Base-by-base conservation (phyloP, 805 yeast genomes). In the Clavispora asparagi region DNA sequence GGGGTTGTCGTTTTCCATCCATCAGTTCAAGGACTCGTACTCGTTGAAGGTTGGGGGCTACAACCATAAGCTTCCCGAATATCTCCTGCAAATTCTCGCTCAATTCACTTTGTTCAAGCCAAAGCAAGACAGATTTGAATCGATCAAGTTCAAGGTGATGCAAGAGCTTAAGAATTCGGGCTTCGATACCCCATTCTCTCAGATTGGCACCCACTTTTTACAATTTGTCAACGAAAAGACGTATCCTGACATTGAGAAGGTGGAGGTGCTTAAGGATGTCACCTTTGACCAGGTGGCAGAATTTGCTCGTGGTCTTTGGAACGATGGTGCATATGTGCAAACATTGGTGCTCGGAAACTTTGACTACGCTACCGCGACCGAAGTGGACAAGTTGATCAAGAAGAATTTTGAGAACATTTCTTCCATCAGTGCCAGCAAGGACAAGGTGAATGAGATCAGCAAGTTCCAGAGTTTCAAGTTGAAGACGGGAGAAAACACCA, bases 311-410 rank as follows among this genome's bases (percentile, higher is more conserved):
- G 25, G 42, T 6, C 68, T 78, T 29, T 68, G 88, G 56, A 70
- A 73, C 43, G 69, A 76, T 26, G 87, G 86, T 30, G 68, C 82
- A 26, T 85, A 80, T 56, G 68, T 80, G 17, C 96, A 91, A 64
- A 70, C 81, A n/a, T 73, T 89, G 39, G 79, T 84, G 13, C 80
- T 80, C 50, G 99, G 99, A 32, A 94, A 92, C 64, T 65, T 71
- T 46, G 62, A 59, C 28, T 69, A 80, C 46, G 63, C 70, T 28
- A 81, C 81, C 28, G 88, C 92, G 0, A 51, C 71, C 13, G 68
- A 69, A 7, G 68, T 85, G 17, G 68, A 75, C 40, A 63, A 72
- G 16, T 50, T 77, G 29, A 70, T 82, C 13, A 61, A 67, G 39
- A 57, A 62, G 12, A 61, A 64, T 12, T 59, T 82, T 10, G 47